These are phyloP conservation scores for Candida sanyaensis DNA, from an alignment of 1,139 yeast species.

Conservation along the genomic window DNA sequence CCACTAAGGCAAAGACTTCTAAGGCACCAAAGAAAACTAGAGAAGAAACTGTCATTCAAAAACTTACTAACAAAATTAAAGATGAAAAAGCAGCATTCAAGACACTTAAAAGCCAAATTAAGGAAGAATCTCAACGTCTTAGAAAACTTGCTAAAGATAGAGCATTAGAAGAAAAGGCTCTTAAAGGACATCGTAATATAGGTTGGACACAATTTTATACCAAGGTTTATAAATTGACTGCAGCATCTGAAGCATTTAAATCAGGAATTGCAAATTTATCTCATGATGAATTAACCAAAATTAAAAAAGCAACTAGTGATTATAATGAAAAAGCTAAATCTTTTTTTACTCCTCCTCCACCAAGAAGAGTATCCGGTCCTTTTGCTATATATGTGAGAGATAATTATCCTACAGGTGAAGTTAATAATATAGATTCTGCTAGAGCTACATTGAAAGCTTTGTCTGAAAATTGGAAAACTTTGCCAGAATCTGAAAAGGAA, in stretches of 20 bases:
- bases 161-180: slow-evolving; percentile 10
- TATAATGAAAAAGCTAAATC: slow-evolving; percentile 28
- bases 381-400: slow-evolving; percentile 35
- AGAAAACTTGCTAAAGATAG: slow-evolving; percentile 21
- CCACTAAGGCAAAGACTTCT: neutral
- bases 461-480: slow-evolving; percentile 30
- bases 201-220: neutral
- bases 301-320: slow-evolving; percentile 25
- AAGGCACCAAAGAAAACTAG: neutral
- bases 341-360: slow-evolving; percentile 38
- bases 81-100: neutral
- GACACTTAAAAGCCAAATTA: slow-evolving; percentile 1
- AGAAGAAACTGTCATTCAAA: neutral
- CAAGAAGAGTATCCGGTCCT: slow-evolving; percentile 31
- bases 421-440: neutral
- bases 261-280: slow-evolving; percentile 14
- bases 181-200: slow-evolving; percentile 5
- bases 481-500: slow-evolving; percentile 31
- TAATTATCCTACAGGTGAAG: slow-evolving; percentile 26
- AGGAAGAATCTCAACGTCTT: slow-evolving; percentile 9
- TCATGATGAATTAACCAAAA: slow-evolving; percentile 28
- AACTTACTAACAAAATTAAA: neutral
- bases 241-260: neutral
- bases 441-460: slow-evolving; percentile 26
- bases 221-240: neutral